Evolutionary conservation across 495 filamentous ascomycete species (phyloP), one percentile per base, ranked within the genome.

Genomic region (Penicillium manginii): DNA sequence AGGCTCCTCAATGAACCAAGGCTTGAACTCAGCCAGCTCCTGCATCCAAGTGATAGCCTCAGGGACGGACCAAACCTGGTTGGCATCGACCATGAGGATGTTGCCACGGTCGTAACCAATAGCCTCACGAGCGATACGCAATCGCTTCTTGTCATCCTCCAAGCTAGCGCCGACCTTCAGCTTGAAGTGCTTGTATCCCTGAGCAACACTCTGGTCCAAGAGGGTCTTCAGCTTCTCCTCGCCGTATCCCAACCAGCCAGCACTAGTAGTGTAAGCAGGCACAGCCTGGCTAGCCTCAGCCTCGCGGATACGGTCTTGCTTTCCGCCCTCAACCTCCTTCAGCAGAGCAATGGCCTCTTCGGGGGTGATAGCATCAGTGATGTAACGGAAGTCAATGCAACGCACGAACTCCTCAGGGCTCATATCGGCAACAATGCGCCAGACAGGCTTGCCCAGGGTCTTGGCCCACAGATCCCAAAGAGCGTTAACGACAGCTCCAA

Each of bases 1-100:
- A n/a, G 92, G 92, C 81, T 97, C 92, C 76, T 97, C 92, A 64
- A 97, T 96, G 78, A 97, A 97, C 92, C 92, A 97, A 43, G 92
- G 92, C 78, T 88, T 87, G 81, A 90, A 97, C 60, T 91, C 85
- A 33, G 84, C 86, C 18, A 97, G 87, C 63, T 89, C 70, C 55
- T 87, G 77, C 91, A 96, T 96, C 80, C 92, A 91, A 52, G 82
- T 84, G 62, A 97, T 93, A 1, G 92, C 92, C 73, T 97, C 91
- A 14, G 91, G 91, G 26, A 96, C 92, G 42, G 86, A 89, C 92
- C 92, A 97, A 35, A 97, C 84, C 78, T 97, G 92, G 78, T 97
- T 97, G 10, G 92, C 92, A 78, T 97, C 92, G 17, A 97, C 88
- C 92, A 97, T 97, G 46, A 97, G 76, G 46, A 96, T 84, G 73